Evolutionary conservation across 768 basidiomycete genomes (phyloP).

Genomic region (Collybia nuda): DNA sequence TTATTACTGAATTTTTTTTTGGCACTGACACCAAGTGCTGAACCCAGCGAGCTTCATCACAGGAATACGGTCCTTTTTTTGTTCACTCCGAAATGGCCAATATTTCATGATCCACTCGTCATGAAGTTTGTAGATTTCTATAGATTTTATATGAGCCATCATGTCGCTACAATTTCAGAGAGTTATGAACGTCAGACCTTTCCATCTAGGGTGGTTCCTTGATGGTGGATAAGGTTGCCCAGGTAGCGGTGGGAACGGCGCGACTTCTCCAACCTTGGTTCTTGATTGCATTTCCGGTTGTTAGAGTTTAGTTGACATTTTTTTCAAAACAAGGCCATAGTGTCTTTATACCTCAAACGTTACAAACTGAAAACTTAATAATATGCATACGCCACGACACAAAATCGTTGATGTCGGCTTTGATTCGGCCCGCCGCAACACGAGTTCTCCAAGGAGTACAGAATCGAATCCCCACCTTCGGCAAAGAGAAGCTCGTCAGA

Average conservation of each 20-base stretch:
- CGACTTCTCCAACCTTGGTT: slow-evolving; percentile 2
- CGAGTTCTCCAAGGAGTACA: too few relatives aligned
- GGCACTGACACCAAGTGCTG: slow-evolving; percentile 10
- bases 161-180: too few relatives aligned
- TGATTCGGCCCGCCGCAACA: too few relatives aligned
- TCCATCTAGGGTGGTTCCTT: slow-evolving; percentile 11
- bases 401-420: too few relatives aligned
- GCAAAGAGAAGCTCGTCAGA: too few relatives aligned
- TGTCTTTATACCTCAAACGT: too few relatives aligned
- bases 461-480: too few relatives aligned
- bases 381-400: too few relatives aligned
- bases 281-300: too few relatives aligned
- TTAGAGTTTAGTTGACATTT: too few relatives aligned
- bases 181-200: slow-evolving; percentile 2
- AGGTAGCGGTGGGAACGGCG: slow-evolving; percentile 10
- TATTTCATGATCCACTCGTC: slow-evolving; percentile 13
- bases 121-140: slow-evolving; percentile 8
- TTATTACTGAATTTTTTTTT: not conserved
- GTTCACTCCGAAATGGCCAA: slow-evolving; percentile 8
- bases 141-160: not conserved
- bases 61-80: slow-evolving; percentile 7
- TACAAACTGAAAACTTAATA: too few relatives aligned
- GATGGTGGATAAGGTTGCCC: slow-evolving; percentile 13
- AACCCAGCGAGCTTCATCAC: slow-evolving; percentile 11
- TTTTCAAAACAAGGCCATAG: too few relatives aligned